phyloP scores from a whole-genome alignment of 441 rosid genomes.

The Monsonia emarginata region DNA sequence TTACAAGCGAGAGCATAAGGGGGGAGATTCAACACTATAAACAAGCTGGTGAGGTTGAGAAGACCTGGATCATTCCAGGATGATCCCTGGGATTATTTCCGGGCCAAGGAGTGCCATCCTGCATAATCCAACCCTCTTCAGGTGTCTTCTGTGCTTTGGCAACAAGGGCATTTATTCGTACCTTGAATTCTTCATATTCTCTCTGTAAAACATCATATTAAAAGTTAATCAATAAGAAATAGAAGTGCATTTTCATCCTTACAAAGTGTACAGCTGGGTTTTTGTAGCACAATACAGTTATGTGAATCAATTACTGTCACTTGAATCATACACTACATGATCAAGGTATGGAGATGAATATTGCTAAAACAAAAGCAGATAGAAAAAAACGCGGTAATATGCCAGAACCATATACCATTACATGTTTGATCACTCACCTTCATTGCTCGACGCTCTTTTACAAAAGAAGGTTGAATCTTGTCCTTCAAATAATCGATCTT shows the following conservation, averaged over 20 bases:
- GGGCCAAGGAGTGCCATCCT: conserved; percentile 99
- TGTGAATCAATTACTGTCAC: too few species aligned
- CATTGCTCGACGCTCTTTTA: conserved; percentile 95
- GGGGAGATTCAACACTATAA: background rate
- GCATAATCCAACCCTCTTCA: conserved; percentile 98
- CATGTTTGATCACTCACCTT: conserved; percentile 37
- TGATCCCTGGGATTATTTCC: conserved; percentile 94
- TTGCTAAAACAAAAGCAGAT: too few species aligned
- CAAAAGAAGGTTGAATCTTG: conserved; percentile 89
- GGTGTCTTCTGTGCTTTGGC: conserved; percentile 84
- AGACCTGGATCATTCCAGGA: conserved; percentile 99
- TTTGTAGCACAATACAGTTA: too few species aligned
- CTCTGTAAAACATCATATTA: conserved; percentile 41
- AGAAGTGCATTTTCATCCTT: too few species aligned
- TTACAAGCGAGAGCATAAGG: background rate
- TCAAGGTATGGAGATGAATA: too few species aligned
- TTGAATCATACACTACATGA: too few species aligned
- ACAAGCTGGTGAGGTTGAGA: conserved; percentile 7
- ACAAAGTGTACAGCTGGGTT: too few species aligned
- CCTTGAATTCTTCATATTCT: conserved; percentile 91
- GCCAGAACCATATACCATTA: conserved; percentile 9
- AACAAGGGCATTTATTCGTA: conserved; percentile 81
- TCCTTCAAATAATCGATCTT: conserved; percentile 94
- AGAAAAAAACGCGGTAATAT: too few species aligned
- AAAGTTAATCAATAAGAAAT: background rate